A percentile compares a stretch with the other conserved stretches of the same genome.
Conservation (phyloP, 2,329 filamentous ascomycete genomes). For the Leptographium procerum region DNA sequence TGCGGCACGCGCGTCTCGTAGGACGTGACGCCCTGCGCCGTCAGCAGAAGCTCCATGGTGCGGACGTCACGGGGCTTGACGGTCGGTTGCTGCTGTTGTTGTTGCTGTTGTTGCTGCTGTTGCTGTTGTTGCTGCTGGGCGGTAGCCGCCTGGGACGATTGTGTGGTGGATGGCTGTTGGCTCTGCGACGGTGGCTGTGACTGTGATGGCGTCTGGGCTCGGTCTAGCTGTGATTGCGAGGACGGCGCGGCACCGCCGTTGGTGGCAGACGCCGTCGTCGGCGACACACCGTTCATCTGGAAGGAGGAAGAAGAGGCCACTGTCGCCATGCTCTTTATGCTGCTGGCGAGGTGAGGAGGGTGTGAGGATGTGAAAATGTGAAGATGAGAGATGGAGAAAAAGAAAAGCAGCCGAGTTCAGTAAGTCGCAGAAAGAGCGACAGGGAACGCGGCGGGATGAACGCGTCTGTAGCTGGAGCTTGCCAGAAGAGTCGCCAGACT, state of each 20-base stretch:
- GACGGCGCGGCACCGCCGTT: constrained; percentile 12
- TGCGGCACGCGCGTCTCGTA: constrained; percentile 77
- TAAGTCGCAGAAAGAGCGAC: too few relatives aligned
- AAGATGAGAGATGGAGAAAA: too few relatives aligned
- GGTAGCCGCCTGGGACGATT: background rate
- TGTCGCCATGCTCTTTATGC: background rate
- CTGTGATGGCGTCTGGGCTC: constrained; percentile 8
- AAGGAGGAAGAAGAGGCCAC: constrained; percentile 20
- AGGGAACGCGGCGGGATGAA: background rate
- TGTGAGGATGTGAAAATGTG: too few relatives aligned
- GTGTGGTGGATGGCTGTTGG: constrained; percentile 14
- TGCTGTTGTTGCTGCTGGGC: background rate
- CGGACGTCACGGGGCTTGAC: constrained; percentile 55
- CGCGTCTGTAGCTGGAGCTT: background rate
- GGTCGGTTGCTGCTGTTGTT: background rate
- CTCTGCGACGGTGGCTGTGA: background rate
- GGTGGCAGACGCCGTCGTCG: constrained; percentile 20
- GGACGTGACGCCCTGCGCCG: constrained; percentile 64
- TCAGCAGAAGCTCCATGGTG: constrained; percentile 68
- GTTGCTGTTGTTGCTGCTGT: background rate
- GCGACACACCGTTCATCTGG: constrained; percentile 41
- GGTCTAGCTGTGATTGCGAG: constrained; percentile 4
- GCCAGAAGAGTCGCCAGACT: too few relatives aligned
- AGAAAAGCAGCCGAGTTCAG: too few relatives aligned
- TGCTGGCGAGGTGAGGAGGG: background rate